Base-by-base conservation (phyloP, 805 yeast genomes). In the Lachancea nothofagi region DNA sequence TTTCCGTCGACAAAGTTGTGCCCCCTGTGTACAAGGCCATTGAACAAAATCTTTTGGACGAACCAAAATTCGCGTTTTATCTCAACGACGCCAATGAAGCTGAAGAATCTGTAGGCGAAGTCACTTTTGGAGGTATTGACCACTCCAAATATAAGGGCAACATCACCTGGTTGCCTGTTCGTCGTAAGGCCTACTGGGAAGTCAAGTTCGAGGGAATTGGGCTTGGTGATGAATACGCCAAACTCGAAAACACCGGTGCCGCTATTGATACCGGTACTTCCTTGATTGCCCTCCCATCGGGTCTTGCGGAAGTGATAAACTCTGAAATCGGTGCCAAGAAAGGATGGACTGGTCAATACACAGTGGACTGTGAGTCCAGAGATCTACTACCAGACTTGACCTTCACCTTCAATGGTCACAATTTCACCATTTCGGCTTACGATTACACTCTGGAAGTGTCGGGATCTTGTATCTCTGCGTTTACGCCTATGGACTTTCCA, bases 121-220 rank as follows among this genome's bases (percentile, higher is more conserved):
- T 93, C 50, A 86, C 96, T 23, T 86, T 93, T 60, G 98, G 98
- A 63, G 98, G 98, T 53, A 71, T 81, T 51, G 97, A 90, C 60
- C 74, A 79, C 53, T 62, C 80, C 46, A 76, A 79, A 61, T 87
- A 70, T 65, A 66, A 70, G 36, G 98, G 98, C 50, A 78, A 90
- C 52, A 75, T 93, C 57, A 84, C 90, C 38, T 88, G 95, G 88
- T 76, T 93, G 67, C 98, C 98, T 44, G 94, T 93, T 47, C 87
- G 98, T 74, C 86, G 98, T 76, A 88, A 89, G 80, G 98, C 97
- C 24, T 93, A 93, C 77, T 93, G 98, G 98, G 98, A 93, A 74
- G 98, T 93, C 45, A 77, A 82, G 53, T 83, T 93, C 53, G 87
- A 87, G 54, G 89, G 95, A 53, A 72, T 93, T 62, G 85, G 89